Conservation (phyloP, 257 asterid species). For the Cordia subcordata region DNA sequence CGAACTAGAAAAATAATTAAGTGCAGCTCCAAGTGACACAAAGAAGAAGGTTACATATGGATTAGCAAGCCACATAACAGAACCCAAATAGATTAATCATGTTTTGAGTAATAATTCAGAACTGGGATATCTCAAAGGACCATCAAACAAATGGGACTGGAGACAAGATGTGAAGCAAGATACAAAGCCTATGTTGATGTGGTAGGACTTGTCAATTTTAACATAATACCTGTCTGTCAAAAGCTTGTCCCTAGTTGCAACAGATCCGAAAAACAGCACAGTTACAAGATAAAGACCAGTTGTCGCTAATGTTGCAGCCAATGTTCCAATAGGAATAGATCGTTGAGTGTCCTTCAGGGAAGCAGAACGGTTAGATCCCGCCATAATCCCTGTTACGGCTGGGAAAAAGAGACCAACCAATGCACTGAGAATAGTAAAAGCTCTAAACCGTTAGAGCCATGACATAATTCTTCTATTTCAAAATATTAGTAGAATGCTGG, state of each 20-base stretch:
- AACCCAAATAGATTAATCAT: no score
- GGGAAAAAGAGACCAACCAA: conserved; percentile 99
- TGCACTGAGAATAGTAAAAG: conserved; percentile 62
- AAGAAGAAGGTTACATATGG: no score
- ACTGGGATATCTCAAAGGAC: no score
- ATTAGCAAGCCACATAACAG: no score
- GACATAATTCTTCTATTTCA: conserved; percentile 5
- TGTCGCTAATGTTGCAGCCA: conserved; percentile 87
- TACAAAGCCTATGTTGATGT: no score
- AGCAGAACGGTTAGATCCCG: conserved; percentile 99
- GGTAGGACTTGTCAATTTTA: no score
- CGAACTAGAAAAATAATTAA: no score
- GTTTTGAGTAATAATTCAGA: no score
- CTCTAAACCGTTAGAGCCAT: conserved; percentile 29
- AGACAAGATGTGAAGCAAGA: no score
- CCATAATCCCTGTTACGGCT: conserved; percentile 99
- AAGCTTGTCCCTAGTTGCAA: conserved; percentile 94
- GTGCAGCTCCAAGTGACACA: no score
- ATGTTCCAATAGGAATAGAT: conserved; percentile 91
- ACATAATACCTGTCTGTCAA: conserved; percentile 81
- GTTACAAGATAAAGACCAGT: conserved; percentile 65
- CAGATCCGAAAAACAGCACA: conserved; percentile 87
- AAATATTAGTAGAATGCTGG: no score
- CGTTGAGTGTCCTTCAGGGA: conserved; percentile 98
- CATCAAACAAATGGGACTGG: no score